Evolutionary conservation across 202 grass and related monocot species (phyloP).

Genomic region (Zoysia matrella): DNA sequence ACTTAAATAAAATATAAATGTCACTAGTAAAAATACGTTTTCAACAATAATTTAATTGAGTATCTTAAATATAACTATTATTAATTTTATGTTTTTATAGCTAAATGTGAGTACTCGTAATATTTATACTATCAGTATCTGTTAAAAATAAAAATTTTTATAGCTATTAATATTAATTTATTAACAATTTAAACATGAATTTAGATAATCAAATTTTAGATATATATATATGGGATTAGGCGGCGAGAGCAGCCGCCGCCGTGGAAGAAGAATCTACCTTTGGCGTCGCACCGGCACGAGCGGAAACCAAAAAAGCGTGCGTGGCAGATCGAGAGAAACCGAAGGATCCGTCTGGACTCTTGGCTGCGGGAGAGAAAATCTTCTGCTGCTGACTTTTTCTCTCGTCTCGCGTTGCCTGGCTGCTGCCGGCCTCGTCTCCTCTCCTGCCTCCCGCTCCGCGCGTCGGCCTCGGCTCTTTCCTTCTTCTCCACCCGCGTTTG

Average conservation of each 20-base stretch:
- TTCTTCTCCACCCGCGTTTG: background rate
- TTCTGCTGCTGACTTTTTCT: background rate
- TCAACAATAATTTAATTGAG: too few species aligned
- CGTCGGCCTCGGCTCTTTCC: background rate
- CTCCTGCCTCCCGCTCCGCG: background rate
- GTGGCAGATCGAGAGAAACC: background rate
- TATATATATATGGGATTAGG: background rate
- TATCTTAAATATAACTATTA: too few species aligned
- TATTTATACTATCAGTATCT: too few species aligned
- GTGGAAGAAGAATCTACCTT: conserved; percentile 45
- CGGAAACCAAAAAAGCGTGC: background rate
- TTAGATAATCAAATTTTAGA: background rate
- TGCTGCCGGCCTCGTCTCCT: background rate
- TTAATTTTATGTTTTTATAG: too few species aligned
- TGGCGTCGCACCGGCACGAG: conserved; percentile 7
- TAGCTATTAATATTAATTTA: too few species aligned
- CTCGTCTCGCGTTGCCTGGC: conserved; percentile 22
- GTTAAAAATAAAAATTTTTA: too few species aligned
- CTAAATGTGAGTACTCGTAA: too few species aligned
- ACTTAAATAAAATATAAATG: too few species aligned
- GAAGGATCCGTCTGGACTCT: background rate
- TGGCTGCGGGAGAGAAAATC: conserved; percentile 8
- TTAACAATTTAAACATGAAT: too few species aligned
- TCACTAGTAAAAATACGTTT: too few species aligned
- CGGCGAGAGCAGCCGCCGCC: background rate